Conservation (phyloP, 371 early-diverging fungal species). For the Saksenaea vasiformis region DNA sequence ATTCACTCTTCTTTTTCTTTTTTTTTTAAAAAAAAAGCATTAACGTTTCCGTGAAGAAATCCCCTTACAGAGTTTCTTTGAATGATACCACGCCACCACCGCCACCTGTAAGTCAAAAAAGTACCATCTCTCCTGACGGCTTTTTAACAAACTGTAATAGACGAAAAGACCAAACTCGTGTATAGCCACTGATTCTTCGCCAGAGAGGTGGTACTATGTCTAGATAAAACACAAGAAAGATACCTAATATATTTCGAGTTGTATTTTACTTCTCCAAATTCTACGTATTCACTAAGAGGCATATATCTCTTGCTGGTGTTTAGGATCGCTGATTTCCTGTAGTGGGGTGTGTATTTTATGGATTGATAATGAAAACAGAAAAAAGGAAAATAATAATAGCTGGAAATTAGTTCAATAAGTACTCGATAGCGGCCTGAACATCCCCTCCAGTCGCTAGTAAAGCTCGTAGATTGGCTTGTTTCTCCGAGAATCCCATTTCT, state of each 20-base stretch:
- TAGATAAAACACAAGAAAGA: background rate
- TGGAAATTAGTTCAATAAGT: slow-evolving; percentile 29
- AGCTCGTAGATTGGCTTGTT: slow-evolving; percentile 71
- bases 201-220: slow-evolving; percentile 80
- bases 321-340: too few relatives aligned
- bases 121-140: slow-evolving; percentile 7
- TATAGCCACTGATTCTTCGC: slow-evolving; percentile 55
- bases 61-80: slow-evolving; percentile 62
- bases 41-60: slow-evolving; percentile 68
- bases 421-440: slow-evolving; percentile 71
- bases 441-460: slow-evolving; percentile 79
- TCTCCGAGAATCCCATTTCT: slow-evolving; percentile 86
- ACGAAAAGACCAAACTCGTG: slow-evolving; percentile 25
- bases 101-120: slow-evolving; percentile 48
- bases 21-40: slow-evolving; percentile 26
- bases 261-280: too few relatives aligned
- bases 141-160: slow-evolving; percentile 36
- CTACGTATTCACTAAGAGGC: too few relatives aligned
- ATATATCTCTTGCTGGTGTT: too few relatives aligned
- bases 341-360: too few relatives aligned
- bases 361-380: too few relatives aligned
- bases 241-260: background rate
- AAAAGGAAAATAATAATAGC: background rate
- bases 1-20: slow-evolving; percentile 5
- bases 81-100: slow-evolving; percentile 63